Percentiles rank a stretch among this genome's conserved stretches.
Conservation (phyloP, 1,139 yeast species). For the Suhomyces maxii region DNA sequence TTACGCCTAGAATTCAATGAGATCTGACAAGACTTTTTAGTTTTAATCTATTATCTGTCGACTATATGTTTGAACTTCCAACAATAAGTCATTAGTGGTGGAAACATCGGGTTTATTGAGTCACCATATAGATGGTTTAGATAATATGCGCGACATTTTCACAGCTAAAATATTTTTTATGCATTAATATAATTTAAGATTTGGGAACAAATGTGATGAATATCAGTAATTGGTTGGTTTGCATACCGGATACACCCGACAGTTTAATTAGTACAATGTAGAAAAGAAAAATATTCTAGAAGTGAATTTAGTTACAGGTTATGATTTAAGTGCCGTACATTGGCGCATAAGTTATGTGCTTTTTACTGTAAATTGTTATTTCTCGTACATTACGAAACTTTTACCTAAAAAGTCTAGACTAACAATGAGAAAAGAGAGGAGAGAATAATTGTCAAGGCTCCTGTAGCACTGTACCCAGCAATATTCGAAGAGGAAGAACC, state of each 20-base stretch:
- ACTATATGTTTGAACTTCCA: not conserved
- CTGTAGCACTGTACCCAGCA: not conserved
- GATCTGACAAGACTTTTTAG: too few relatives aligned
- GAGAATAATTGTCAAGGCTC: constrained; percentile 1
- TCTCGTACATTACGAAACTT: not conserved
- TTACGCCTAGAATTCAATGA: too few relatives aligned
- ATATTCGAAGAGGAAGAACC: not conserved
- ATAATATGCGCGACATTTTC: constrained; percentile 6
- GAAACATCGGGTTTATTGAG: constrained; percentile 5
- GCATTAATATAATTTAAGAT: not conserved
- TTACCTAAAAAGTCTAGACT: constrained; percentile 1
- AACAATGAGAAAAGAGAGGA: constrained; percentile 3
- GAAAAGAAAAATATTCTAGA: too few relatives aligned
- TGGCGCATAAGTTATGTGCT: not conserved
- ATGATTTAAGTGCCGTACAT: constrained; percentile 9
- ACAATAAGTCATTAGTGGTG: constrained; percentile 1
- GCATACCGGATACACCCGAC: too few relatives aligned
- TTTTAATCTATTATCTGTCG: too few relatives aligned
- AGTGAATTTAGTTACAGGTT: too few relatives aligned
- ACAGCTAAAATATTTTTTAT: not conserved
- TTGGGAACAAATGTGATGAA: too few relatives aligned
- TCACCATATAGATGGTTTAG: constrained; percentile 4
- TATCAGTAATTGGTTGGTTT: too few relatives aligned
- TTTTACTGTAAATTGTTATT: too few relatives aligned
- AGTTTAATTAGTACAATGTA: too few relatives aligned